Evolutionary conservation across 202 grass and related monocot genomes (phyloP).

Genomic region (Digitaria exilis): DNA sequence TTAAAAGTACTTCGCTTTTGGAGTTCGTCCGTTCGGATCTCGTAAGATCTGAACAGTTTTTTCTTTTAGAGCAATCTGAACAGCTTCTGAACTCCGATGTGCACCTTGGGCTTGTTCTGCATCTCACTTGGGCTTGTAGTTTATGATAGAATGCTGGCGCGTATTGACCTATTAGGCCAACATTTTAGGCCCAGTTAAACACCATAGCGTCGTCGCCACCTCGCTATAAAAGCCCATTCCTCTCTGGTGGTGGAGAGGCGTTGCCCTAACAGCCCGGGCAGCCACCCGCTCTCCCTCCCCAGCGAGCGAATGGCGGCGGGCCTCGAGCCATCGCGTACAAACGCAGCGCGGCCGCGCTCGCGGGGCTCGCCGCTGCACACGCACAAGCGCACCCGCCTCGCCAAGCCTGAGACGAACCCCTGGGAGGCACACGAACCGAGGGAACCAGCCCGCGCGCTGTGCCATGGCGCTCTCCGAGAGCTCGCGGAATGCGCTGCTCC

Average conservation of each 20-base stretch:
- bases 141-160: no score
- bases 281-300: conserved; percentile 30
- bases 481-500: conserved; percentile 50
- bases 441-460: background rate
- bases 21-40: no score
- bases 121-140: background rate
- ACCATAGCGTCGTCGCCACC: background rate
- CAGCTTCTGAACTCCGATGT: no score
- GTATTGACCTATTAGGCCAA: no score
- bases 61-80: no score
- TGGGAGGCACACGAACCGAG: background rate
- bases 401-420: background rate
- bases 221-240: conserved; percentile 23
- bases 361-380: background rate
- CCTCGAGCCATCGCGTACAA: conserved; percentile 21
- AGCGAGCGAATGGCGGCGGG: conserved; percentile 41
- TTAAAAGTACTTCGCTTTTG: background rate
- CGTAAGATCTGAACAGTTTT: no score
- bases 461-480: conserved; percentile 55
- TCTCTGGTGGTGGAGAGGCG: background rate
- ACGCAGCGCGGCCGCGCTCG: background rate
- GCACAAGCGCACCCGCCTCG: background rate
- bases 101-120: no score
- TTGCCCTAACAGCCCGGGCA: conserved; percentile 47
- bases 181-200: background rate